Base-by-base conservation (phyloP, 2,329 filamentous ascomycete genomes). In the Curvularia verruculosa region DNA sequence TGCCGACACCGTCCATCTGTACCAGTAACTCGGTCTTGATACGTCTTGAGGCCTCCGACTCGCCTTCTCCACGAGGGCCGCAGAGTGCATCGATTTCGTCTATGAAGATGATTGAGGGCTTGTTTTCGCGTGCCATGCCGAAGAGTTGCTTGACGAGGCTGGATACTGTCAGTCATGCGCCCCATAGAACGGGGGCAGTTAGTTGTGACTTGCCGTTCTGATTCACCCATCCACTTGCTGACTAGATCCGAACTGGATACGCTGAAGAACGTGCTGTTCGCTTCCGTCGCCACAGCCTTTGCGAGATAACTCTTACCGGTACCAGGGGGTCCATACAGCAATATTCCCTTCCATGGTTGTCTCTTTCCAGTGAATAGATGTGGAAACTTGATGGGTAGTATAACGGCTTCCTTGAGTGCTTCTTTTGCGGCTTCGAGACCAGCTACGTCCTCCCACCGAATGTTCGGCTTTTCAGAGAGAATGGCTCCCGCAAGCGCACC, bases 141-240 rank as follows among this genome's bases (percentile, higher is more conserved):
- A 99, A 99, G 10, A 99, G 85, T 63, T 96, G 90, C 75, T 98
- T 98, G 55, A 99, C 95, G 67, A 99, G 85, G 71, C 92, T 96
- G 70, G 46, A 28, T 9, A 13, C 6, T 19, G 49, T 68, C 28
- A 66, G 62, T 41, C 24, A 26, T 57, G 53, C 21, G 24, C 13
- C 40, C 10, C 10, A 34, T 28, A 15, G n/a, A 18, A 1, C 9
- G 1, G 3, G 10, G 26, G 21, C 9, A 15, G 8, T 23, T 10
- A 15, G 8, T 23, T 44, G 23, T 21, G 8, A 18, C 83, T 47
- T 81, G 96, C 91, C 92, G 87, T 86, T 99, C 95, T 83, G 91
- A 96, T 79, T 99, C 95, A 81, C 95, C 95, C 95, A 99, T 99
- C 95, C 95, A 99, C 76, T 99, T 99, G 77, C 92, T 96, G 59